Percentiles rank a stretch among this genome's conserved stretches.
Evolutionary conservation across 2,329 filamentous ascomycete genomes (phyloP).

Genomic region (Paecilomyces variotii): DNA sequence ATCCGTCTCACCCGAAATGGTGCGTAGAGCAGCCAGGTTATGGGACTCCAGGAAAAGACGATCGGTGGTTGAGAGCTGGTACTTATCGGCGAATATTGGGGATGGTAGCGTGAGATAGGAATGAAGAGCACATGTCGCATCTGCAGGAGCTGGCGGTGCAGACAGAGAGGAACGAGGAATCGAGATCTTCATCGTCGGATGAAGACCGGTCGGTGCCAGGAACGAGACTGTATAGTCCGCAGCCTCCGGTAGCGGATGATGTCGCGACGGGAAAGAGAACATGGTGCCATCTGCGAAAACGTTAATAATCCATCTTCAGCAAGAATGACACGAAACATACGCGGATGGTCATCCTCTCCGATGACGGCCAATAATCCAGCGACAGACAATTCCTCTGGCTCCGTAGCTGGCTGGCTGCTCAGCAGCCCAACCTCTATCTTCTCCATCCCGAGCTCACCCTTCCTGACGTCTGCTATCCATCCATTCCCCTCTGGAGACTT

Average conservation of each 20-base stretch:
- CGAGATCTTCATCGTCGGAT: slow-evolving; percentile 67
- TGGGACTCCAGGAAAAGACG: slow-evolving; percentile 71
- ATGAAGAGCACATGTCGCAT: slow-evolving; percentile 62
- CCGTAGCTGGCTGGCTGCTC: slow-evolving; percentile 48
- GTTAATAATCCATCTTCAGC: slow-evolving; percentile 5
- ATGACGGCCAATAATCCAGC: slow-evolving; percentile 72
- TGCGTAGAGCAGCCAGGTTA: slow-evolving; percentile 61
- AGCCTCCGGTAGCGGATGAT: slow-evolving; percentile 49
- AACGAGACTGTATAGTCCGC: slow-evolving; percentile 57
- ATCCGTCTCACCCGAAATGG: slow-evolving; percentile 69
- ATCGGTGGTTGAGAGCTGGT: slow-evolving; percentile 57
- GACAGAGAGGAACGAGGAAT: slow-evolving; percentile 47
- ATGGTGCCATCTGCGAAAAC: slow-evolving; percentile 56
- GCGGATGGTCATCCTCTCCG: slow-evolving; percentile 62
- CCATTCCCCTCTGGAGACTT: slow-evolving; percentile 21
- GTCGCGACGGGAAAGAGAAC: slow-evolving; percentile 77
- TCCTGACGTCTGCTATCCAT: slow-evolving; percentile 42
- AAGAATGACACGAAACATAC: slow-evolving; percentile 30
- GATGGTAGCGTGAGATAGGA: slow-evolving; percentile 77
- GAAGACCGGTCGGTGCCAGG: slow-evolving; percentile 66
- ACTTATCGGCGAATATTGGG: slow-evolving; percentile 74
- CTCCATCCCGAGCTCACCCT: slow-evolving; percentile 25
- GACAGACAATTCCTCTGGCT: slow-evolving; percentile 67
- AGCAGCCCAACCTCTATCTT: slow-evolving; percentile 77
- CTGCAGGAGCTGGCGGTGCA: slow-evolving; percentile 38